phyloP scores from a whole-genome alignment of 2,329 filamentous ascomycete genomes.

The Whalleya microplaca region DNA sequence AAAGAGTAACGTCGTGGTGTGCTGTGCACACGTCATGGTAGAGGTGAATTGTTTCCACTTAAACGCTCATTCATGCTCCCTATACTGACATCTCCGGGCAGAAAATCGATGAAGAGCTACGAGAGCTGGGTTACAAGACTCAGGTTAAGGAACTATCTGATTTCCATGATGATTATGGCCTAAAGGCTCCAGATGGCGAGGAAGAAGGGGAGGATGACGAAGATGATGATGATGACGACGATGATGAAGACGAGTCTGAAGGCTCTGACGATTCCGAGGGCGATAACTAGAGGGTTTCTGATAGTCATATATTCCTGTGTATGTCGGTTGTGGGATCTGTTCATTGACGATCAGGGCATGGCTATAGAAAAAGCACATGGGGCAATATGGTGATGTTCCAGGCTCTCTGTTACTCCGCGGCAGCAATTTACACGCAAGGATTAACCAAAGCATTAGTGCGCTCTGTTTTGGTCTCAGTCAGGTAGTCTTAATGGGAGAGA shows the following conservation, averaged over 20 bases:
- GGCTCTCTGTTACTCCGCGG: not conserved
- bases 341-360: not conserved
- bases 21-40: slow-evolving; percentile 82
- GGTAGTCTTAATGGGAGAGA: too few species aligned
- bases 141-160: slow-evolving; percentile 73
- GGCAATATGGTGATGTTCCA: not conserved
- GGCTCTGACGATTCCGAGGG: slow-evolving; percentile 22
- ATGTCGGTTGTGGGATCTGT: not conserved
- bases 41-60: slow-evolving; percentile 64
- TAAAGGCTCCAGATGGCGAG: slow-evolving; percentile 65
- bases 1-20: slow-evolving; percentile 83
- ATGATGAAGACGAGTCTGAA: slow-evolving; percentile 23
- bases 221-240: slow-evolving; percentile 24
- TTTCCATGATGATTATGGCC: slow-evolving; percentile 89
- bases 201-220: slow-evolving; percentile 42
- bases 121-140: slow-evolving; percentile 76
- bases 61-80: not conserved
- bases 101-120: slow-evolving; percentile 77
- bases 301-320: not conserved
- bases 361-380: not conserved
- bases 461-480: too few species aligned
- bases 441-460: not conserved
- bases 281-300: not conserved
- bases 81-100: slow-evolving; percentile 41
- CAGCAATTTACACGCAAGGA: not conserved